Conservation (phyloP, 2,329 filamentous ascomycete species). For the Penicillium sp. region DNA sequence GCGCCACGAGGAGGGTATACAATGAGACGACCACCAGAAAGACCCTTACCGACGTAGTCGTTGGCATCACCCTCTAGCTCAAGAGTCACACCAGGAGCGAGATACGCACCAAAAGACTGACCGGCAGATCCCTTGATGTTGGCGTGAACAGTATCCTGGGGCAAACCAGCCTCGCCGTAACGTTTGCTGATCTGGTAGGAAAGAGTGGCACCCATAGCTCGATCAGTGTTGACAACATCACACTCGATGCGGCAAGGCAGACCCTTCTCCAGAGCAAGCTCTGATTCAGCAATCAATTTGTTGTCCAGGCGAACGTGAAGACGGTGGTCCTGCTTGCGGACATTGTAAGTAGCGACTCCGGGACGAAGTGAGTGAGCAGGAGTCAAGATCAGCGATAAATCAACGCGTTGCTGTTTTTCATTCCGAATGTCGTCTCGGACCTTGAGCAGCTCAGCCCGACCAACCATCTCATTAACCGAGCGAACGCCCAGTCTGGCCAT, state of each 20-base stretch:
- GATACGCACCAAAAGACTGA: slow-evolving; percentile 93
- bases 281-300: slow-evolving; percentile 93
- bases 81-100: slow-evolving; percentile 88
- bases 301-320: slow-evolving; percentile 93
- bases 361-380: slow-evolving; percentile 94
- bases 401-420: slow-evolving; percentile 88
- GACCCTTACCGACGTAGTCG: slow-evolving; percentile 94
- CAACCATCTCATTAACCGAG: slow-evolving; percentile 97
- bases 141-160: slow-evolving; percentile 90
- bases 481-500: slow-evolving; percentile 96
- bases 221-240: slow-evolving; percentile 95
- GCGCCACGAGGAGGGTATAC: slow-evolving; percentile 89
- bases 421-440: slow-evolving; percentile 86
- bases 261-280: slow-evolving; percentile 91
- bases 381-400: slow-evolving; percentile 87
- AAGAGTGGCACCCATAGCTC: slow-evolving; percentile 86
- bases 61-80: slow-evolving; percentile 96
- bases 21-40: slow-evolving; percentile 90
- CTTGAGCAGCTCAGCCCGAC: slow-evolving; percentile 81
- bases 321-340: slow-evolving; percentile 94
- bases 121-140: slow-evolving; percentile 96
- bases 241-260: slow-evolving; percentile 91
- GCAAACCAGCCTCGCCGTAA: slow-evolving; percentile 85
- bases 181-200: slow-evolving; percentile 95
- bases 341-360: slow-evolving; percentile 94